Conservation (phyloP, 768 basidiomycete species). For the Amanita fuliginea region DNA sequence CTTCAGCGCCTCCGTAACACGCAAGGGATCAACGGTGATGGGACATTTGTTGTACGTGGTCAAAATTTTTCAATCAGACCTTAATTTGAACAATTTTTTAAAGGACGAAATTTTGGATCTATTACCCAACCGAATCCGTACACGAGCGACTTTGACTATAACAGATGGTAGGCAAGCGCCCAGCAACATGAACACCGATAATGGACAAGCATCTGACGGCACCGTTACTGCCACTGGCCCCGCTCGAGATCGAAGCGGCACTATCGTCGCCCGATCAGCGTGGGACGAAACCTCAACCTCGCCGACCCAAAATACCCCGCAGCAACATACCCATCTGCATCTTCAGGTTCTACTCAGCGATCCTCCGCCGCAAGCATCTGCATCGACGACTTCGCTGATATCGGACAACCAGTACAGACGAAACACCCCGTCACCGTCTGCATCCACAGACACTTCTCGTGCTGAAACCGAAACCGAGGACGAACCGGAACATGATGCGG, state of each 20-base stretch:
- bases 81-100: not conserved
- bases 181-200: not conserved
- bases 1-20: not conserved
- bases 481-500: slow-evolving; percentile 60
- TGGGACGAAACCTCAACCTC: slow-evolving; percentile 33
- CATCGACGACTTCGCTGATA: slow-evolving; percentile 9
- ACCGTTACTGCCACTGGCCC: slow-evolving; percentile 8
- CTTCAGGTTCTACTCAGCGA: slow-evolving; percentile 7
- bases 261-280: slow-evolving; percentile 53
- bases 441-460: slow-evolving; percentile 35
- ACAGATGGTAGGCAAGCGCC: slow-evolving; percentile 1
- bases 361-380: slow-evolving; percentile 12
- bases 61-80: slow-evolving; percentile 3
- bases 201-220: slow-evolving; percentile 20
- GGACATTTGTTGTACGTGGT: slow-evolving; percentile 8
- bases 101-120: slow-evolving; percentile 17
- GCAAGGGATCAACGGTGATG: slow-evolving; percentile 4
- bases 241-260: slow-evolving; percentile 60
- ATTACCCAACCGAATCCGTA: slow-evolving; percentile 5
- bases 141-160: slow-evolving; percentile 10
- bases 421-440: slow-evolving; percentile 26
- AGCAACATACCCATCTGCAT: slow-evolving; percentile 6
- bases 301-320: slow-evolving; percentile 8
- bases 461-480: slow-evolving; percentile 75
- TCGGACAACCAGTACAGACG: slow-evolving; percentile 10